Percentiles rank a stretch among this genome's conserved stretches.
These are phyloP conservation scores for Candida multigemmis DNA, from an alignment of 805 yeast species.

Conservation along the genomic window DNA sequence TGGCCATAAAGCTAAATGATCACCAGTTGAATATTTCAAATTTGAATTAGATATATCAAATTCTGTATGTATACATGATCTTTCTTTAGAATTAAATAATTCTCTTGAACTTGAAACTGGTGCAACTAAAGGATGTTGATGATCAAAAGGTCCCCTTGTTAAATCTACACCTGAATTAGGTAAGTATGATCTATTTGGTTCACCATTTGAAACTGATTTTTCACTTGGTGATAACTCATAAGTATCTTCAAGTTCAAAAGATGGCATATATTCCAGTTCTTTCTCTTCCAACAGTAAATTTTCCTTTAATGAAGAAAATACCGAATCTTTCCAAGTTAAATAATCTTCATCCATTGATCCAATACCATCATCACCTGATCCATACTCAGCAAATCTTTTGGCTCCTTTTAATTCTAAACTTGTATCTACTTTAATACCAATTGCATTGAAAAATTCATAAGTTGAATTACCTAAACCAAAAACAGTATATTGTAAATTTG, in stretches of 20 bases:
- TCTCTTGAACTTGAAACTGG: slow-evolving; percentile 54
- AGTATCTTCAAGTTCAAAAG: slow-evolving; percentile 36
- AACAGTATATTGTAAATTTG: slow-evolving; percentile 56
- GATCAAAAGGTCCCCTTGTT: slow-evolving; percentile 68
- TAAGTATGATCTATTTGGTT: slow-evolving; percentile 52
- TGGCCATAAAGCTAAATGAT: slow-evolving; percentile 92
- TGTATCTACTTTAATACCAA: slow-evolving; percentile 54
- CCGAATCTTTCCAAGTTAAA: slow-evolving; percentile 81
- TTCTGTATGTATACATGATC: slow-evolving; percentile 88
- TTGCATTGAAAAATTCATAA: slow-evolving; percentile 83
- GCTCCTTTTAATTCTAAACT: slow-evolving; percentile 59
- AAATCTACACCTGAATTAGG: slow-evolving; percentile 17
- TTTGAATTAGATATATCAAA: slow-evolving; percentile 71
- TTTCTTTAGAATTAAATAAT: slow-evolving; percentile 51
- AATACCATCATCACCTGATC: slow-evolving; percentile 91
- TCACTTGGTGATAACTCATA: slow-evolving; percentile 15
- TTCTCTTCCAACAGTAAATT: slow-evolving; percentile 66
- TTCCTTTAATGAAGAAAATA: slow-evolving; percentile 57
- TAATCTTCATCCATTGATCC: slow-evolving; percentile 95
- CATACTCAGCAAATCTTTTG: slow-evolving; percentile 60
- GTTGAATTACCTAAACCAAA: slow-evolving; percentile 95
- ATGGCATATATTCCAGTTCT: slow-evolving; percentile 72
- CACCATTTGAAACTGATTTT: slow-evolving; percentile 53
- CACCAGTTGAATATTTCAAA: slow-evolving; percentile 87
- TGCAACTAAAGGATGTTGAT: slow-evolving; percentile 76